Evolutionary conservation across 352 stramenopile genomes (phyloP).

Genomic region (Aphanomyces invadans): DNA sequence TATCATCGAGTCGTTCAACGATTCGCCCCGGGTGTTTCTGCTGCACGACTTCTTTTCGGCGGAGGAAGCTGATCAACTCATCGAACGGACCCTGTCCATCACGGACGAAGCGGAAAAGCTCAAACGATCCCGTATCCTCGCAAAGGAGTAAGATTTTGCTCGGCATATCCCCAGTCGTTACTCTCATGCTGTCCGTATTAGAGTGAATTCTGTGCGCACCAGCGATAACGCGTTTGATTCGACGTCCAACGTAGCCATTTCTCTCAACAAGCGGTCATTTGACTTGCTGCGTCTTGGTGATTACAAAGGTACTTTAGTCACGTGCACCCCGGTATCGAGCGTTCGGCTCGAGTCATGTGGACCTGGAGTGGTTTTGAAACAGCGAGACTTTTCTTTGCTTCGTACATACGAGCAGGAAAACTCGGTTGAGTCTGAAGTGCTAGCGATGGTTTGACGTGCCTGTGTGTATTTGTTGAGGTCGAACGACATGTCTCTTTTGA

Average conservation of each 20-base stretch:
- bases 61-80: constrained; percentile 35
- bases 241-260: constrained; percentile 27
- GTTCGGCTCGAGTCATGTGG: too few species aligned
- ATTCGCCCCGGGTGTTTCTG: constrained; percentile 32
- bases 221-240: constrained; percentile 37
- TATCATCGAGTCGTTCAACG: constrained; percentile 24
- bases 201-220: constrained; percentile 27
- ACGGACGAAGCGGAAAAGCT: constrained; percentile 27
- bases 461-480: too few species aligned
- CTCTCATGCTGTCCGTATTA: too few species aligned
- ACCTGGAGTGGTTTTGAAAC: too few species aligned
- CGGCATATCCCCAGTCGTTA: constrained; percentile 16
- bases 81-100: constrained; percentile 31
- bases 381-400: too few species aligned
- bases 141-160: constrained; percentile 4
- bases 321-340: too few species aligned
- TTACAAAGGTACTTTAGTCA: constrained; percentile 59
- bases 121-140: constrained; percentile 6
- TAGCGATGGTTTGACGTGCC: too few species aligned
- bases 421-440: too few species aligned
- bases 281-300: constrained; percentile 50
- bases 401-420: too few species aligned
- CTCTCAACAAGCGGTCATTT: constrained; percentile 40
- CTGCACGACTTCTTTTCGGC: constrained; percentile 40
- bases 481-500: too few species aligned